Base-by-base conservation (phyloP, 2,329 filamentous ascomycete genomes). In the Falciphora oryzae region DNA sequence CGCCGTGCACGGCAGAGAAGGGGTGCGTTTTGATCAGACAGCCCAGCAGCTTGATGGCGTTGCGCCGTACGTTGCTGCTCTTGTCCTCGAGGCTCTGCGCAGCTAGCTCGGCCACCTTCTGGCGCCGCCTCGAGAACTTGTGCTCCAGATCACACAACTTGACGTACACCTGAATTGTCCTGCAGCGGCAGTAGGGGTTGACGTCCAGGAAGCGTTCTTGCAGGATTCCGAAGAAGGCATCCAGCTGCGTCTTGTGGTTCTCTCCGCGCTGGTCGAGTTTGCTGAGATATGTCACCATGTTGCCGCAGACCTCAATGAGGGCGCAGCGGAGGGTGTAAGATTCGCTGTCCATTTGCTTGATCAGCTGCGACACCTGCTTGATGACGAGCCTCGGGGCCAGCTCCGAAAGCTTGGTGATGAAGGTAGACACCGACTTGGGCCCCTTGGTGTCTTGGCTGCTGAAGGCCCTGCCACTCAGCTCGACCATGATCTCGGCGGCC, bases 391-490 rank as follows among this genome's bases (percentile, higher is more conserved):
- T 87, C 5, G 96, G 95, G 3, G 91, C 90, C 66, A 99, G 83
- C 74, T 98, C 95, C 0, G 95, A 98, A 32, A 99, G 84, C 73
- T 94, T 96, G 65, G 93, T 85, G 70, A 99, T 90, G 73, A 99
- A 99, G 1, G 91, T 86, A 18, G 95, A 98, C 10, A 98, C 92
- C 0, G 94, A 98, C 76, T 98, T 99, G 16, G 96, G 95, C 0
- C 95, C 95, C 74, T 90, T 92, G 1, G 91, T 93, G 75, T 99
- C 96, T 72, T 96, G 99, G 67, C 90, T 94, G 76, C 96, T 97
- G 80, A 98, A 99, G 73, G 98, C 94, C 75, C 97, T 99, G 77
- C 93, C 97, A 75, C 93, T 96, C 69, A 99, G 85, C 74, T 99
- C 95, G 71, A 92, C 89, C 65, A 99, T 78, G 35, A 98, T 91